phyloP scores from a whole-genome alignment of 1,284 basidiomycete species.

The Pterula multifida region DNA sequence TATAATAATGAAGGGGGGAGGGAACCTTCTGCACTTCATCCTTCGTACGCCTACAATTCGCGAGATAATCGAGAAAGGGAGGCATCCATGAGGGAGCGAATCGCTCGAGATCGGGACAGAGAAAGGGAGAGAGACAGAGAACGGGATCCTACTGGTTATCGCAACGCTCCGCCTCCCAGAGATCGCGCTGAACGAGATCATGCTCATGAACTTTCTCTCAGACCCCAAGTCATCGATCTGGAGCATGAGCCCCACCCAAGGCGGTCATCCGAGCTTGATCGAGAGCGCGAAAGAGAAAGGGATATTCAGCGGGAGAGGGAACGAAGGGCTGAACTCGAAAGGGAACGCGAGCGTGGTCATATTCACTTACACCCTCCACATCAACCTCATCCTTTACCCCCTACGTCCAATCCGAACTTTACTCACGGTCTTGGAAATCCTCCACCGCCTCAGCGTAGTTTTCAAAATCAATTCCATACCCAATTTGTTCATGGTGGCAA shows the following conservation, averaged over 20 bases:
- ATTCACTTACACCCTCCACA: conserved; percentile 2
- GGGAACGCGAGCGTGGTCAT: conserved; percentile 7
- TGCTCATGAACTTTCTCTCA: background rate
- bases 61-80: no score
- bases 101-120: conserved; percentile 8
- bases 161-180: conserved; percentile 2
- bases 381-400: background rate
- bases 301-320: background rate
- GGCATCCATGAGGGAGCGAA: no score
- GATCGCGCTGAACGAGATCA: conserved; percentile 3
- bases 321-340: background rate
- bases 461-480: conserved; percentile 21
- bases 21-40: no score
- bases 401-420: conserved; percentile 3
- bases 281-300: conserved; percentile 10
- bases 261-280: conserved; percentile 3
- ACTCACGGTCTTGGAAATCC: no score
- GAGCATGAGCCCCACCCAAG: conserved; percentile 1
- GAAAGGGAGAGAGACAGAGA: conserved; percentile 8
- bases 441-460: conserved; percentile 17
- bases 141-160: background rate
- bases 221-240: background rate
- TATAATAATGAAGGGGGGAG: no score
- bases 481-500: conserved; percentile 17
- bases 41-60: no score